Evolutionary conservation across 495 filamentous ascomycete species (phyloP), one percentile per base, ranked within the genome.

Genomic region (Hypoxylon lienhwacheense): DNA sequence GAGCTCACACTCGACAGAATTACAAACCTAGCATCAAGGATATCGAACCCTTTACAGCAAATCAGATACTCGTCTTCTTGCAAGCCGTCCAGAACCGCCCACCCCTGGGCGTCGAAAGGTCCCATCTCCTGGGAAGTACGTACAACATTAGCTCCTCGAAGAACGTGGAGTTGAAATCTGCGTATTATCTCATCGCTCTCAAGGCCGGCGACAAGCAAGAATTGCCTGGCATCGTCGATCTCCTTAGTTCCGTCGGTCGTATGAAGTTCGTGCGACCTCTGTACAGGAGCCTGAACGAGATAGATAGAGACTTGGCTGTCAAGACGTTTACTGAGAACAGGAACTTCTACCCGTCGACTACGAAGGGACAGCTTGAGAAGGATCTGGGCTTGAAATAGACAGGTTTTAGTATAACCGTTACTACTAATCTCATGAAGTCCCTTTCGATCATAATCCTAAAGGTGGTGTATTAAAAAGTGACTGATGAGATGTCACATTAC

Each of bases 181-280:
- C 91, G 1, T 96, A 88, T 68, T 85, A 87, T 53, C 77, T 80
- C 44, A 79, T 96, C 19, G 89, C 88, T 2, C 77, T 98, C 64
- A 83, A 80, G 59, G 84, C 90, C 2, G 82, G 81, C 37, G 86
- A 87, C 57, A 68, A 77, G 53, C 80, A 68, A 21, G 76, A 87
- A 2, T 86, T 90, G 56, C 66, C 81, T 29, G 82, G 85, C 0
- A 81, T 89, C 0, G 84, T 84, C 4, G 83, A 89, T 41, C 75
- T 95, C 11, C 74, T 97, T 28, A 86, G 89, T 3, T 77, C 77
- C 11, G 90, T 96, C 54, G 92, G 92, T 3, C 81, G 93, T 41
- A 96, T 98, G 92, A 98, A 98, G 79, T 97, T 92, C 69, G 90
- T 96, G 45, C 79, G 90, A 52, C 88, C 91, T 42, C 69, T 98